Evolutionary conservation across 2,329 filamentous ascomycete species (phyloP).

Genomic region (Clonostachys rosea): DNA sequence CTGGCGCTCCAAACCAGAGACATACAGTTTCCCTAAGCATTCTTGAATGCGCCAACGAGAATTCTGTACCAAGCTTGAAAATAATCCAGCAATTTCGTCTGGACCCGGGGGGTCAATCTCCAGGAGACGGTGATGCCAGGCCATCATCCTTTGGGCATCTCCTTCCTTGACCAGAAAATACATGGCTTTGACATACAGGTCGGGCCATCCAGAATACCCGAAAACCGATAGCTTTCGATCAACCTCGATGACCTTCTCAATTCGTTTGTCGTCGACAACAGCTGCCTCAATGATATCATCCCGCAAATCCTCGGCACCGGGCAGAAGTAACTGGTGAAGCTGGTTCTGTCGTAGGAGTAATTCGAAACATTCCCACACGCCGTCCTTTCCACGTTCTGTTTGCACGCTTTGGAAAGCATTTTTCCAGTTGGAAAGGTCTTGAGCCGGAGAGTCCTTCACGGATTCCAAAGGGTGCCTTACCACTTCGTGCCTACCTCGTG

Average conservation of each 20-base stretch:
- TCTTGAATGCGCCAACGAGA: slow-evolving; percentile 26
- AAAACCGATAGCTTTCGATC: slow-evolving; percentile 25
- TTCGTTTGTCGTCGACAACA: slow-evolving; percentile 13
- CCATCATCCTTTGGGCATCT: slow-evolving; percentile 29
- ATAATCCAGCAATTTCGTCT: slow-evolving; percentile 32
- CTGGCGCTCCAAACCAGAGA: slow-evolving; percentile 30
- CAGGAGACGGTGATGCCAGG: slow-evolving; percentile 42
- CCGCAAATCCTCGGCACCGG: slow-evolving; percentile 15
- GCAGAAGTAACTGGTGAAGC: slow-evolving; percentile 10
- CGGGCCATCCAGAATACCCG: slow-evolving; percentile 39
- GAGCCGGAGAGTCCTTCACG: too few species aligned
- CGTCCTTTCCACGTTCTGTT: not conserved
- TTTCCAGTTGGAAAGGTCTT: not conserved
- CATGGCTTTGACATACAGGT: slow-evolving; percentile 42
- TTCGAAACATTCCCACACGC: slow-evolving; percentile 3
- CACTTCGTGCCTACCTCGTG: too few species aligned
- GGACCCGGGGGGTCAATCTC: slow-evolving; percentile 33
- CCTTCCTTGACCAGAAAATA: slow-evolving; percentile 32
- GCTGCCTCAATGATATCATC: slow-evolving; percentile 21
- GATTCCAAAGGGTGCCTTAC: too few species aligned
- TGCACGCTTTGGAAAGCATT: not conserved
- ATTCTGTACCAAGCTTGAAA: slow-evolving; percentile 36
- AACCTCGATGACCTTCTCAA: slow-evolving; percentile 8
- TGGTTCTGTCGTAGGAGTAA: not conserved
- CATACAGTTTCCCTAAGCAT: slow-evolving; percentile 39